Base-by-base conservation (phyloP, 495 filamentous ascomycete genomes). In the Aspergillus funiculosus region DNA sequence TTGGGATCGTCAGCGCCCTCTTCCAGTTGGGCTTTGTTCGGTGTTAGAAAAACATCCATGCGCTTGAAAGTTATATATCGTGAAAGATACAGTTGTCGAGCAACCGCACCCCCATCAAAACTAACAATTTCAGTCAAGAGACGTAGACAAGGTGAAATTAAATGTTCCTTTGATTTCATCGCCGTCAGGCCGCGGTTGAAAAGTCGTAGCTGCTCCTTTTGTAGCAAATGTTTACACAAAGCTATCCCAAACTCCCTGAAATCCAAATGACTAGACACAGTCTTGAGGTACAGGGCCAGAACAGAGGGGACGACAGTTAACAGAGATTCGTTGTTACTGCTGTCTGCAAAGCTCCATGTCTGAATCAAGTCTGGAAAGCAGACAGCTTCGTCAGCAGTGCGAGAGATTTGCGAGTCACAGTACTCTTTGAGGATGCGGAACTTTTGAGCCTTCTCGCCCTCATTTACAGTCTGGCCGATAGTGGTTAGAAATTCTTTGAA, bases 121-220 rank as follows among this genome's bases (percentile, higher is more conserved):
- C 72, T 78, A 10, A 83, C 75, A 4, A 86, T 72, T 64, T 96
- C 88, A 15, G 79, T 83, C 36, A 96, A 72, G 35, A 96, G 71
- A 46, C 88, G 77, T 32, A 96, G 62, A 30, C 81, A 86, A 0
- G 89, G 87, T 2, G 85, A 89, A 48, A 96, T 89, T 29, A 94
- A 68, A 66, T 85, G 85, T 26, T 90, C 84, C 55, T 91, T 94
- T 2, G 75, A 69, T 58, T 84, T 87, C 2, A 78, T 76, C 3
- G 85, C 80, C 2, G 80, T 82, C 41, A 94, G 59, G 34, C 82
- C 85, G 43, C 81, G 78, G 25, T 82, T 77, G 24, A 95, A 70
- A 8, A 91, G 69, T 46, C 83, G 79, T 35, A 85, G 68, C 42
- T 90, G 83, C 6, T 80, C 77, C 53, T 81, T 82, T 45, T 85